A percentile compares a stretch with the other conserved stretches of the same genome.
These are phyloP conservation scores for Fusarium decemcellulare DNA, from an alignment of 2,329 filamentous ascomycete genomes.

Conservation along the genomic window DNA sequence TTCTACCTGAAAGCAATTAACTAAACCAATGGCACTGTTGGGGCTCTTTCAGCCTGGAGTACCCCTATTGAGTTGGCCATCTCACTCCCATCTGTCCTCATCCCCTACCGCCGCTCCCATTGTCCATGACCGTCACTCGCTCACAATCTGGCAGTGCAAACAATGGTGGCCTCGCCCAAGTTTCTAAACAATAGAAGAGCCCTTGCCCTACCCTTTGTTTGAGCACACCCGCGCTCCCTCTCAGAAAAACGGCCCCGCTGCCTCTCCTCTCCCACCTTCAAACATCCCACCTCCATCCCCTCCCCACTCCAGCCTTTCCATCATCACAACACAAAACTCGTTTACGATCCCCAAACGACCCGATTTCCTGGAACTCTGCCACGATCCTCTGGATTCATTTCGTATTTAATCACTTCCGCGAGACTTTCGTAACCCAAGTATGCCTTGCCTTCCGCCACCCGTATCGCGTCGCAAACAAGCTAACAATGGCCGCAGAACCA, in stretches of 20 bases:
- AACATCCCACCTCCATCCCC: slow-evolving; percentile 6
- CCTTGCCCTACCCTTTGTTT: not conserved
- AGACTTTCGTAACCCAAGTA: slow-evolving; percentile 10
- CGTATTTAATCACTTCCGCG: not conserved
- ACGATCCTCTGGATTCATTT: not conserved
- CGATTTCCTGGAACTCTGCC: not conserved
- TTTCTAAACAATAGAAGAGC: not conserved
- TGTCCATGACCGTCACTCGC: slow-evolving; percentile 3
- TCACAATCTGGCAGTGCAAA: slow-evolving; percentile 13
- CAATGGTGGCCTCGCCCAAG: not conserved
- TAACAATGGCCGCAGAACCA: slow-evolving; percentile 21
- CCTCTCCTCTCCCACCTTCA: not conserved
- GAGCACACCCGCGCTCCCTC: too few relatives aligned
- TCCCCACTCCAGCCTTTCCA: slow-evolving; percentile 16
- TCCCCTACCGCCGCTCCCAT: not conserved
- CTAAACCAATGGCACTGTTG: not conserved
- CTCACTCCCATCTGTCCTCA: not conserved
- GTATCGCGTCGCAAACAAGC: not conserved
- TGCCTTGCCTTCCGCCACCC: not conserved
- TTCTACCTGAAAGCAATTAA: too few relatives aligned
- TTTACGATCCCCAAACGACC: not conserved
- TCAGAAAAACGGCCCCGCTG: too few relatives aligned
- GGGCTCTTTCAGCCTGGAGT: not conserved
- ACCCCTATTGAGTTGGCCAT: not conserved
- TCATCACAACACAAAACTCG: slow-evolving; percentile 6